Conservation (phyloP, 306 rosid species). For the Senna siamea region DNA sequence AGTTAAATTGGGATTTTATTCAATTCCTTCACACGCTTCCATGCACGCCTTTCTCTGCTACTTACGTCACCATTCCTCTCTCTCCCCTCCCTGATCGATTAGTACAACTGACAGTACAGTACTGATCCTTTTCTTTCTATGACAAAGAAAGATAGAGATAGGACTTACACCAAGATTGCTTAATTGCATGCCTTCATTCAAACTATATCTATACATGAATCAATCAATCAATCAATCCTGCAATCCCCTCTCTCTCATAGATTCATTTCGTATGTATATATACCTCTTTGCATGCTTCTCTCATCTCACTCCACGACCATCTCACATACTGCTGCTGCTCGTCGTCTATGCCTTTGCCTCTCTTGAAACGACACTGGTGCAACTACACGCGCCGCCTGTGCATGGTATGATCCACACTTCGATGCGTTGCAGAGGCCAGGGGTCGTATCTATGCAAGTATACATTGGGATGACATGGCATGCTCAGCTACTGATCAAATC, state of each 20-base stretch:
- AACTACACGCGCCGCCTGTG: background rate
- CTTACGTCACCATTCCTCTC: constrained; percentile 54
- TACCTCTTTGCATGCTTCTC: constrained; percentile 50
- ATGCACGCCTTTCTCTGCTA: constrained; percentile 56
- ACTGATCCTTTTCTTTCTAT: constrained; percentile 36
- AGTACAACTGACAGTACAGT: background rate
- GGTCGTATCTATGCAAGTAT: constrained; percentile 59
- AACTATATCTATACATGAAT: too few species aligned
- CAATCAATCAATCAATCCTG: too few species aligned
- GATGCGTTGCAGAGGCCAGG: constrained; percentile 18
- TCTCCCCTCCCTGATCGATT: background rate
- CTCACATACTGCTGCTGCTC: too few species aligned
- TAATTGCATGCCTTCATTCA: constrained; percentile 18
- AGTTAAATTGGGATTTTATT: constrained; percentile 40
- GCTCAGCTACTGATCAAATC: constrained; percentile 51
- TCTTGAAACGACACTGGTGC: background rate
- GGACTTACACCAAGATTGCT: constrained; percentile 42
- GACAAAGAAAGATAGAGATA: constrained; percentile 24
- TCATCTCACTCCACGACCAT: constrained; percentile 47
- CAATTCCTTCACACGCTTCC: constrained; percentile 63
- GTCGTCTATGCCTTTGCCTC: background rate
- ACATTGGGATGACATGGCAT: constrained; percentile 92
- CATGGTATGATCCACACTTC: background rate
- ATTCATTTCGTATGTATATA: too few species aligned
- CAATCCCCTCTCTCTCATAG: too few species aligned